These are phyloP conservation scores for Wallacemonas sp. DNA, from an alignment of 208 protist species.

Conservation along the genomic window DNA sequence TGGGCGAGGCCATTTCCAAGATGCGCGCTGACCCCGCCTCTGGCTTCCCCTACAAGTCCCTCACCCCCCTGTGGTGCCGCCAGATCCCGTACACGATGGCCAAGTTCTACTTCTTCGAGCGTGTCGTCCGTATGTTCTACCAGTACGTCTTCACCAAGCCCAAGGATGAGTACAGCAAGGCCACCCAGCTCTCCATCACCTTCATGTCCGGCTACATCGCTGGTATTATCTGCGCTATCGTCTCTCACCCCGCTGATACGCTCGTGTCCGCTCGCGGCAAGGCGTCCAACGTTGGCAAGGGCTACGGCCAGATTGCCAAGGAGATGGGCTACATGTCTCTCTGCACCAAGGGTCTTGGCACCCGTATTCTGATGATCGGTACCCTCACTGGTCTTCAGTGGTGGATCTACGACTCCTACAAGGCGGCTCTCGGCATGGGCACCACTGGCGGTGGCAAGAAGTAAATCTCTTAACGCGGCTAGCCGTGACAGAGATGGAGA, in stretches of 20 bases:
- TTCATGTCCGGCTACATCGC: constrained; percentile 95
- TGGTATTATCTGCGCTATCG: constrained; percentile 94
- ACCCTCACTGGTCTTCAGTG: constrained; percentile 96
- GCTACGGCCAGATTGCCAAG: constrained; percentile 78
- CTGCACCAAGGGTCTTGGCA: constrained; percentile 90
- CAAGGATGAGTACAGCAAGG: constrained; percentile 89
- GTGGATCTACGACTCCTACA: constrained; percentile 92
- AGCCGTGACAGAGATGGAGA: too few species aligned
- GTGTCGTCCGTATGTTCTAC: constrained; percentile 87
- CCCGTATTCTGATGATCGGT: constrained; percentile 97
- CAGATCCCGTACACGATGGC: constrained; percentile 97
- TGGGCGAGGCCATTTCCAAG: constrained; percentile 59
- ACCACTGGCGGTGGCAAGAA: constrained; percentile 44
- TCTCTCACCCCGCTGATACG: constrained; percentile 96
- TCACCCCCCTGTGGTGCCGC: constrained; percentile 90
- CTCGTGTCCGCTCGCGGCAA: constrained; percentile 94
- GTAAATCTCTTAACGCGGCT: constrained; percentile 21
- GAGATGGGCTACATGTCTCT: constrained; percentile 86
- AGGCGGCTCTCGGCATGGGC: constrained; percentile 59
- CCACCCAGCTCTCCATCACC: constrained; percentile 85
- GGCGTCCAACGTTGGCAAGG: constrained; percentile 71
- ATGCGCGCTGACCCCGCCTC: constrained; percentile 73
- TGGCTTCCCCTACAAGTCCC: constrained; percentile 89
- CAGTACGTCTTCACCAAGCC: constrained; percentile 88
- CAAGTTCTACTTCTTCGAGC: constrained; percentile 95